A percentile compares a stretch with the other conserved stretches of the same genome.
phyloP scores from a whole-genome alignment of 2,329 filamentous ascomycete genomes.

The Rhinocladiella similis region DNA sequence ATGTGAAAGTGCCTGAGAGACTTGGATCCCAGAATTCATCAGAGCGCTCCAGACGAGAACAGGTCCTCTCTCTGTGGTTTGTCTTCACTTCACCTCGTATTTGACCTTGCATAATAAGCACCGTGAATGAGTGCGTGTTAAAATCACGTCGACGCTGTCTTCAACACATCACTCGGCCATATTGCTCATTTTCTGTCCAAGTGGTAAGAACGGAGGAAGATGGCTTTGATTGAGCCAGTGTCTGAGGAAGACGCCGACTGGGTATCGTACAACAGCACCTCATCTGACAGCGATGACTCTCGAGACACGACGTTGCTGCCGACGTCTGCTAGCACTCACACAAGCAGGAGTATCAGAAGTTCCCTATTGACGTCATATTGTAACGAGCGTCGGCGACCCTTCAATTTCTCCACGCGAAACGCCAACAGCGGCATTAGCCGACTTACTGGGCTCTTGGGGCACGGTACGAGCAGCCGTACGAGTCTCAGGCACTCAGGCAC shows the following conservation, averaged over 20 bases:
- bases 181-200: neutral
- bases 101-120: too few species aligned
- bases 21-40: too few species aligned
- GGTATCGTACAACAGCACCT: conserved; percentile 18
- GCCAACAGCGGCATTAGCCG: neutral
- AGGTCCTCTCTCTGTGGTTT: neutral
- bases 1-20: too few species aligned
- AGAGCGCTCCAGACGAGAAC: too few species aligned
- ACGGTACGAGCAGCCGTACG: neutral
- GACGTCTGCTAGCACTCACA: too few species aligned
- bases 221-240: too few species aligned
- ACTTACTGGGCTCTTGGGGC: neutral
- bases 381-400: neutral
- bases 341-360: neutral
- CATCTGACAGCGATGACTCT: neutral
- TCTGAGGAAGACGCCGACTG: conserved; percentile 15
- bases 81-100: neutral
- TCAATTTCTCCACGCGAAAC: conserved; percentile 1
- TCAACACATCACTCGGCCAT: neutral
- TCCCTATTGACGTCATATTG: conserved; percentile 21
- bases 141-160: too few species aligned
- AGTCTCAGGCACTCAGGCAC: neutral
- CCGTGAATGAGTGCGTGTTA: too few species aligned
- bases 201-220: too few species aligned
- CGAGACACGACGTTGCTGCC: conserved; percentile 2